Evolutionary conservation across 768 basidiomycete species (phyloP).

Genomic region (Lentinus tigrinus): DNA sequence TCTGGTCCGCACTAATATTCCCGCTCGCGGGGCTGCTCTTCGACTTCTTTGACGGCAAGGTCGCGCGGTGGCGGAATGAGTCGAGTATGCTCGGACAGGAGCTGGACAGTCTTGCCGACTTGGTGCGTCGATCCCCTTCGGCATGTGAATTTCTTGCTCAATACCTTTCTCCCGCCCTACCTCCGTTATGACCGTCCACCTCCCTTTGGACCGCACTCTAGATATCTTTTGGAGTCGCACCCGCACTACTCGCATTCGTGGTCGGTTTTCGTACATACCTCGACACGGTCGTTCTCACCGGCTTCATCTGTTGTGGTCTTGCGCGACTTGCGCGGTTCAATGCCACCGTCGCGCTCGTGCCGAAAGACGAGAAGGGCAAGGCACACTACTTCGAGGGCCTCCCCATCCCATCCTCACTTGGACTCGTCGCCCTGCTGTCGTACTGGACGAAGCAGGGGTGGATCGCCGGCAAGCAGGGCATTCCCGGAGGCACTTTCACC

Average conservation of each 20-base stretch:
- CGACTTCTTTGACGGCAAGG: constrained; percentile 97
- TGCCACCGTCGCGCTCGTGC: constrained; percentile 92
- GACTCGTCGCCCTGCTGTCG: constrained; percentile 73
- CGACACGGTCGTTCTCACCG: constrained; percentile 82
- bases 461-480: constrained; percentile 74
- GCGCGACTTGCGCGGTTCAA: constrained; percentile 98
- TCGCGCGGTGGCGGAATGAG: constrained; percentile 95
- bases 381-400: constrained; percentile 96
- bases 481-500: constrained; percentile 73
- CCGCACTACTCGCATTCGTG: constrained; percentile 87
- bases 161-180: not conserved
- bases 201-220: constrained; percentile 29
- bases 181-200: not conserved
- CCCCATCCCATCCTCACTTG: constrained; percentile 90
- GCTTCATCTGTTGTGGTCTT: constrained; percentile 94
- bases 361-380: constrained; percentile 85
- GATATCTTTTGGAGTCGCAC: constrained; percentile 98
- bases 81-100: constrained; percentile 97
- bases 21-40: constrained; percentile 96
- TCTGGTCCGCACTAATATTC: constrained; percentile 84
- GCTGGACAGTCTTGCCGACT: constrained; percentile 93
- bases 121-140: constrained; percentile 54
- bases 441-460: constrained; percentile 84
- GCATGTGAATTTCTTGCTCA: constrained; percentile 7
- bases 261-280: constrained; percentile 90